Evolutionary conservation across 768 basidiomycete species (phyloP).

Genomic region (Amanita polypyramis): DNA sequence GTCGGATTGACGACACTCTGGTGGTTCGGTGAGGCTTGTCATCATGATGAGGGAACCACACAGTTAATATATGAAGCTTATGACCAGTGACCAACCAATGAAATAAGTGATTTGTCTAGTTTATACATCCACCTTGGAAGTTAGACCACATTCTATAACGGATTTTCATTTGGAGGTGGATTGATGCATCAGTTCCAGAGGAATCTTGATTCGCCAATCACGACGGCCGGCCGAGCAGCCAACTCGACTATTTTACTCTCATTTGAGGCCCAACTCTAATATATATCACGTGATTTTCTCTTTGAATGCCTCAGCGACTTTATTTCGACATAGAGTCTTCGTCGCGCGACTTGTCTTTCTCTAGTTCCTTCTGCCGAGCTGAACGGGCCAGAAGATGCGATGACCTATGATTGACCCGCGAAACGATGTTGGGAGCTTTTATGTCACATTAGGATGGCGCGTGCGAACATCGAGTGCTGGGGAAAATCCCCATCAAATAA

Average conservation of each 20-base stretch:
- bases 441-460: not conserved
- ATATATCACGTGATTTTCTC: conserved; percentile 4
- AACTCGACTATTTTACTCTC: too few species aligned
- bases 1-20: conserved; percentile 57
- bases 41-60: not conserved
- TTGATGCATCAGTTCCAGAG: too few species aligned
- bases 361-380: not conserved
- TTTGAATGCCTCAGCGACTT: too few species aligned
- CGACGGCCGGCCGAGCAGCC: too few species aligned
- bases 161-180: not conserved
- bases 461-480: not conserved
- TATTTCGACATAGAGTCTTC: conserved; percentile 3
- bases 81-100: not conserved
- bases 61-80: not conserved
- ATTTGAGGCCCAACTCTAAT: too few species aligned
- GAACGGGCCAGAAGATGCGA: not conserved
- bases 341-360: not conserved
- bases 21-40: conserved; percentile 29
- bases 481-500: too few species aligned
- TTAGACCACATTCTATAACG: not conserved
- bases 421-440: too few species aligned
- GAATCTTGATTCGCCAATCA: too few species aligned
- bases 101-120: not conserved
- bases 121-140: not conserved
- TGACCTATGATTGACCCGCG: too few species aligned